These are phyloP conservation scores for Sporothrix curviconia DNA, from an alignment of 2,329 filamentous ascomycete genomes.

Conservation along the genomic window DNA sequence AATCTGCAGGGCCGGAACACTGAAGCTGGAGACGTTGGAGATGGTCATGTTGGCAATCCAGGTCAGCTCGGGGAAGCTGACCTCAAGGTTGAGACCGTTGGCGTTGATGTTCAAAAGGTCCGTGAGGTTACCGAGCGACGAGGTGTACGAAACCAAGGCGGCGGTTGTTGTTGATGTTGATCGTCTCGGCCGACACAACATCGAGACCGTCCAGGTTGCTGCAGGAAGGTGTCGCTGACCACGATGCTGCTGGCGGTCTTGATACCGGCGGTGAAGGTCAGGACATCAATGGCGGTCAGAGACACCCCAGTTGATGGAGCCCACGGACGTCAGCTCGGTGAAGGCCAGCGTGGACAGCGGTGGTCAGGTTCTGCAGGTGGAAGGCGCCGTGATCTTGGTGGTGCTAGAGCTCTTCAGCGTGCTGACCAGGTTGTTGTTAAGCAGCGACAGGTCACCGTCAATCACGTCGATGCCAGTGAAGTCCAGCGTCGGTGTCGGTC, in stretches of 20 bases:
- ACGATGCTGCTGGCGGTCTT: constrained; percentile 59
- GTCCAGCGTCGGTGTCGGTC: constrained; percentile 50
- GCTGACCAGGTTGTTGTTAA: constrained; percentile 56
- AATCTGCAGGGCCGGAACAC: constrained; percentile 62
- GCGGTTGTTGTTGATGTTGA: constrained; percentile 88
- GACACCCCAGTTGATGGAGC: constrained; percentile 64
- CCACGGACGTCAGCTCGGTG: constrained; percentile 56
- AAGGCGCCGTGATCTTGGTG: constrained; percentile 61
- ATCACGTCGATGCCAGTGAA: constrained; percentile 56
- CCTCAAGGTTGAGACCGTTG: constrained; percentile 66
- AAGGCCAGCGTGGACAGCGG: constrained; percentile 64
- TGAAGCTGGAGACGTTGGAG: constrained; percentile 69
- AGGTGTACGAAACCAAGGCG: constrained; percentile 69
- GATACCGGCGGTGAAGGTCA: constrained; percentile 48
- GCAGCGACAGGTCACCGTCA: constrained; percentile 49
- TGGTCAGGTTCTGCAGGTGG: constrained; percentile 59
- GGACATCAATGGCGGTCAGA: constrained; percentile 52
- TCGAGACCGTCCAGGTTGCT: constrained; percentile 73
- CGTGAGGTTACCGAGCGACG: constrained; percentile 71
- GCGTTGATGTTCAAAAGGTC: constrained; percentile 64
- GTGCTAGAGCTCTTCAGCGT: constrained; percentile 57
- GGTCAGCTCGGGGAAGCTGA: constrained; percentile 72
- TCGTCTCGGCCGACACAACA: constrained; percentile 60
- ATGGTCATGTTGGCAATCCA: constrained; percentile 76
- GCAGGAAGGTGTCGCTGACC: constrained; percentile 84